Evolutionary conservation across 2,329 filamentous ascomycete species (phyloP).

Genomic region (Gliomastix tumulicola): DNA sequence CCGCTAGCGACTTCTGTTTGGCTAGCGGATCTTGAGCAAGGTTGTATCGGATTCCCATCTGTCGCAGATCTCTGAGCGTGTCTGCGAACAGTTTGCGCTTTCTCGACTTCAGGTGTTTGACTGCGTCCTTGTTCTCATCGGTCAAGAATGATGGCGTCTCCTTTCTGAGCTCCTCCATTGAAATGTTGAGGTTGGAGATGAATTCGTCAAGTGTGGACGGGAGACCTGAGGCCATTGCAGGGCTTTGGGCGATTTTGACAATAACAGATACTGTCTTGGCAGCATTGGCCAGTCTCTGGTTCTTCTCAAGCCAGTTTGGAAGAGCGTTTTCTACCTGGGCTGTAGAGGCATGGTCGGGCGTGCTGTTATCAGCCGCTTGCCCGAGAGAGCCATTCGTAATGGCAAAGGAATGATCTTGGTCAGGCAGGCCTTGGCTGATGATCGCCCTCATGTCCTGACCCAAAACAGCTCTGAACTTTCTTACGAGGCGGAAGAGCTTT

Average conservation of each 20-base stretch:
- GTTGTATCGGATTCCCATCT: conserved; percentile 87
- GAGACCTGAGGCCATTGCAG: conserved; percentile 45
- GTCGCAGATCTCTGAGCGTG: conserved; percentile 71
- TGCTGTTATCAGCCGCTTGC: too few relatives aligned
- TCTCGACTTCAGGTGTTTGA: conserved; percentile 84
- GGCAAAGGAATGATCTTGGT: conserved; percentile 25
- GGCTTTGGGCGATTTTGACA: conserved; percentile 51
- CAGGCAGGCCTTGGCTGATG: conserved; percentile 51
- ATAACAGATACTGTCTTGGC: conserved; percentile 68
- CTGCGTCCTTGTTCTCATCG: conserved; percentile 75
- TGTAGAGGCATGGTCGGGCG: neutral
- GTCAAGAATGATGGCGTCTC: conserved; percentile 76
- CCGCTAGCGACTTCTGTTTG: conserved; percentile 64
- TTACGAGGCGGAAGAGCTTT: conserved; percentile 84
- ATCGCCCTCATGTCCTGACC: conserved; percentile 67
- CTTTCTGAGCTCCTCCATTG: conserved; percentile 68
- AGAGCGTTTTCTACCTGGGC: conserved; percentile 10
- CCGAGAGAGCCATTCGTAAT: neutral
- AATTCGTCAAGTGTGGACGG: conserved; percentile 59
- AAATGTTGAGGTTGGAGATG: conserved; percentile 58
- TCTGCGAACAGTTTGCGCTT: conserved; percentile 90
- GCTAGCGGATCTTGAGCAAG: conserved; percentile 66
- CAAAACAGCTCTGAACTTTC: conserved; percentile 79
- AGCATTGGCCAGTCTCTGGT: conserved; percentile 65
- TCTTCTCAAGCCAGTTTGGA: conserved; percentile 32